phyloP scores from a whole-genome alignment of 176 grass and related monocot genomes.

The Oryza australiensis region DNA sequence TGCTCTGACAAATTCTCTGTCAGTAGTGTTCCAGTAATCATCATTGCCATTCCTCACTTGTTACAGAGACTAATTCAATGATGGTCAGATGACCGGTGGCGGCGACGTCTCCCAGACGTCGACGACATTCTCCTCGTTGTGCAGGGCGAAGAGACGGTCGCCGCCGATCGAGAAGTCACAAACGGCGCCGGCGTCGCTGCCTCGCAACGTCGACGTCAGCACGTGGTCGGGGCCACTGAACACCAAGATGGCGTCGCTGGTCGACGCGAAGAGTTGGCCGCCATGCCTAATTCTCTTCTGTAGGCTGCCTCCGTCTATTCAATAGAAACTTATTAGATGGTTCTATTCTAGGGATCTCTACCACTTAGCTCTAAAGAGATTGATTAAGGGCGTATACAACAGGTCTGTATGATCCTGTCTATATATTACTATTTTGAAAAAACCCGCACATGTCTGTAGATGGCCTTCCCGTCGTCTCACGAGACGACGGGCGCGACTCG shows the following conservation, averaged over 20 bases:
- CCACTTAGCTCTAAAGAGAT: too few species aligned
- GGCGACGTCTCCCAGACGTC: slow-evolving; percentile 91
- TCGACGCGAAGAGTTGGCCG: slow-evolving; percentile 81
- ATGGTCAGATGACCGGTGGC: slow-evolving; percentile 54
- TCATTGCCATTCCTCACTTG: too few species aligned
- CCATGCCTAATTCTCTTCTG: slow-evolving; percentile 14
- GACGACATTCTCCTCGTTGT: slow-evolving; percentile 81
- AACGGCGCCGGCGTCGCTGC: slow-evolving; percentile 57
- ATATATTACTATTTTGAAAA: too few species aligned
- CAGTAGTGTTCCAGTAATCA: neutral
- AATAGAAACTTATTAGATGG: too few species aligned
- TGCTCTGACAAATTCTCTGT: slow-evolving; percentile 4
- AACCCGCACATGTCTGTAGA: too few species aligned
- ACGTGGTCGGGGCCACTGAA: slow-evolving; percentile 77
- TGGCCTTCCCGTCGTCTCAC: too few species aligned
- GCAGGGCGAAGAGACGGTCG: slow-evolving; percentile 69
- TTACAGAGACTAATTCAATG: neutral
- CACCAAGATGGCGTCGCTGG: slow-evolving; percentile 65
- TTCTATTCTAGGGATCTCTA: too few species aligned
- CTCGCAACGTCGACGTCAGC: slow-evolving; percentile 66
- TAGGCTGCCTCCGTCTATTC: too few species aligned
- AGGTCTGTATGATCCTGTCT: too few species aligned
- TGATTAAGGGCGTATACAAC: too few species aligned
- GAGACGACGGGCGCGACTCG: too few species aligned
- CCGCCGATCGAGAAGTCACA: slow-evolving; percentile 92